A percentile compares a stretch with the other conserved stretches of the same genome.
These are phyloP conservation scores for Alternaria sp. DNA, from an alignment of 2,329 filamentous ascomycete species.

Conservation along the genomic window DNA sequence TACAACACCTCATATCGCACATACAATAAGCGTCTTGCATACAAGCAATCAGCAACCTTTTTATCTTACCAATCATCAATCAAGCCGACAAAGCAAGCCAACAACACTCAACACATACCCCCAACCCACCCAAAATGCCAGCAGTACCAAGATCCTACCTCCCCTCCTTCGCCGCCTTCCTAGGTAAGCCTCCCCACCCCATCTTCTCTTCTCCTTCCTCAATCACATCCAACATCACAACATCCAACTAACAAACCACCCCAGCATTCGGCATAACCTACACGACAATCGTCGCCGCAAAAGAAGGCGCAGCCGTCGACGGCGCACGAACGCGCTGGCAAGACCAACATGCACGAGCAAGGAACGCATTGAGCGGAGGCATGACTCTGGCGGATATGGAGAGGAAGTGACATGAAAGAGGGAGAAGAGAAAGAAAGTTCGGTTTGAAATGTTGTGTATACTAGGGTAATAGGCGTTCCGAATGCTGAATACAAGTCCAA, in stretches of 20 bases:
- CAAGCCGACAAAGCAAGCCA: background rate
- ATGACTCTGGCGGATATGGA: constrained; percentile 8
- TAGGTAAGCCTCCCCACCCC: constrained; percentile 28
- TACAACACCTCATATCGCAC: background rate
- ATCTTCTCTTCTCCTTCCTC: background rate
- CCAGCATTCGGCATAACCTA: constrained; percentile 40
- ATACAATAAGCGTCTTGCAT: background rate
- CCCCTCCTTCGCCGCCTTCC: constrained; percentile 41
- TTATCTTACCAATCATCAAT: background rate
- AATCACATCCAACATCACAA: background rate
- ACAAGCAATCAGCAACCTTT: background rate
- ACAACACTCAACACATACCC: background rate
- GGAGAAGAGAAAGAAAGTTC: background rate
- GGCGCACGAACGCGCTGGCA: constrained; percentile 44
- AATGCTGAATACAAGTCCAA: background rate
- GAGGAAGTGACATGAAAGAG: background rate
- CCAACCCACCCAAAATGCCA: constrained; percentile 33
- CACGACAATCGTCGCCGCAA: constrained; percentile 39
- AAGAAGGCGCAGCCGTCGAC: constrained; percentile 44
- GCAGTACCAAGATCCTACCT: constrained; percentile 39
- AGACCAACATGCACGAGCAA: constrained; percentile 33
- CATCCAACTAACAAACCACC: constrained; percentile 6
- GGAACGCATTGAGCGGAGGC: constrained; percentile 22
- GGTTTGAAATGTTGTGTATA: background rate
- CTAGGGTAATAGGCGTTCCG: background rate